phyloP scores from a whole-genome alignment of 352 stramenopile genomes.

The Phytophthora rubi region DNA sequence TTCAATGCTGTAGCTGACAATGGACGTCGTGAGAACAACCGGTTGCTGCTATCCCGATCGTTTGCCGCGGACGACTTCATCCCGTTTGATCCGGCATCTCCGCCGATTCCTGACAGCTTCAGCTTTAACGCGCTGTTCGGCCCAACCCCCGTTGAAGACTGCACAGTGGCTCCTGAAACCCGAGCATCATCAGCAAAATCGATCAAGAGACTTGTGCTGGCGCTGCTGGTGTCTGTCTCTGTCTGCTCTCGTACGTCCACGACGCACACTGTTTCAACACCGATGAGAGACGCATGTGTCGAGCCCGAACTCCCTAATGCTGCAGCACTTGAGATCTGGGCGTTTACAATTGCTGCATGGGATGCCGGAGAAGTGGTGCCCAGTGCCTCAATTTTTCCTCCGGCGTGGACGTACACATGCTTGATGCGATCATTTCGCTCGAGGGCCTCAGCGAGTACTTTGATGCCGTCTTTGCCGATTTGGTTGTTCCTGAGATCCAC shows the following conservation, averaged over 20 bases:
- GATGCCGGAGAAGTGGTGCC: conserved; percentile 63
- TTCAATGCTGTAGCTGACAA: conserved; percentile 74
- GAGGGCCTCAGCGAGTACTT: conserved; percentile 93
- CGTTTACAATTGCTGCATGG: conserved; percentile 47
- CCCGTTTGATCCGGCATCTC: conserved; percentile 12
- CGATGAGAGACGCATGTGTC: conserved; percentile 60
- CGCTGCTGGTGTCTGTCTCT: conserved; percentile 25
- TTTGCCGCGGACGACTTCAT: conserved; percentile 36
- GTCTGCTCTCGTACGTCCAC: conserved; percentile 94
- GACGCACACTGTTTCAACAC: conserved; percentile 94
- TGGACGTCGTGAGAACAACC: conserved; percentile 66
- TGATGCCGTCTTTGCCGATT: conserved; percentile 92
- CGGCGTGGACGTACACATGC: conserved; percentile 97
- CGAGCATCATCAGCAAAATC: conserved; percentile 38
- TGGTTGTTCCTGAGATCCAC: conserved; percentile 94
- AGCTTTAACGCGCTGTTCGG: conserved; percentile 60
- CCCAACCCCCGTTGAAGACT: conserved; percentile 23
- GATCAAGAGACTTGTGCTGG: conserved; percentile 31
- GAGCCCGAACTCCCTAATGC: conserved; percentile 24
- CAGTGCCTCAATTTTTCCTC: conserved; percentile 95
- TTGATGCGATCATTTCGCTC: conserved; percentile 92
- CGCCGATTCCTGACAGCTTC: conserved; percentile 50
- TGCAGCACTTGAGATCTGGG: conserved; percentile 53
- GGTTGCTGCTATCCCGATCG: conserved; percentile 64
- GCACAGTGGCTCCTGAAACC: conserved; percentile 11